phyloP scores from a whole-genome alignment of 108 stramenopile species.

The Fragilariopsis cylindrus region DNA sequence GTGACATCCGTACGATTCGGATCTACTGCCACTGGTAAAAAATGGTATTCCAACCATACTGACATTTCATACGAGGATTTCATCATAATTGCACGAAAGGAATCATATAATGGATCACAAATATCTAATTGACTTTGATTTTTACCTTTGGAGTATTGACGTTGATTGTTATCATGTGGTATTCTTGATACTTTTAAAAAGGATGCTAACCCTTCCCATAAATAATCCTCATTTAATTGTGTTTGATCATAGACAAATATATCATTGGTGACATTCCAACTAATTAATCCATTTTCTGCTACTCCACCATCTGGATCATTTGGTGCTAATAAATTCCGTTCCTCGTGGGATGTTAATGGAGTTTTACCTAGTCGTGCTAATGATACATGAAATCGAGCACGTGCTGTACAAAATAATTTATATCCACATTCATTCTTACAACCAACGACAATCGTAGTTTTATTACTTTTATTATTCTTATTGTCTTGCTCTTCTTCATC shows the following conservation, averaged over 20 bases:
- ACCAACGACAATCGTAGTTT: background rate
- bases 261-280: slow-evolving; percentile 18
- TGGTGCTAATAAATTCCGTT: slow-evolving; percentile 11
- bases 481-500: too few species aligned
- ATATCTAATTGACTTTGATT: slow-evolving; percentile 38
- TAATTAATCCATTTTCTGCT: background rate
- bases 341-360: background rate
- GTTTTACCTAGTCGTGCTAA: slow-evolving; percentile 46
- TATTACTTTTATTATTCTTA: too few species aligned
- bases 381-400: slow-evolving; percentile 53
- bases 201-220: slow-evolving; percentile 28
- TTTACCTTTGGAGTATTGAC: background rate
- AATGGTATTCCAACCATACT: slow-evolving; percentile 36
- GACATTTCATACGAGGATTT: slow-evolving; percentile 19
- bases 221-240: slow-evolving; percentile 28
- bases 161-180: slow-evolving; percentile 7
- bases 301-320: slow-evolving; percentile 34
- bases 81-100: slow-evolving; percentile 35
- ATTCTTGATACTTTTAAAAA: slow-evolving; percentile 25
- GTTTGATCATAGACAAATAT: slow-evolving; percentile 48
- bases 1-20: background rate
- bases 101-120: slow-evolving; percentile 37
- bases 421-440: slow-evolving; percentile 30
- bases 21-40: slow-evolving; percentile 8
- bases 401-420: slow-evolving; percentile 36